Evolutionary conservation across 1,284 basidiomycete genomes (phyloP), one percentile per base, ranked within the genome.

Genomic region (Pseudomicrostroma phylloplanum): DNA sequence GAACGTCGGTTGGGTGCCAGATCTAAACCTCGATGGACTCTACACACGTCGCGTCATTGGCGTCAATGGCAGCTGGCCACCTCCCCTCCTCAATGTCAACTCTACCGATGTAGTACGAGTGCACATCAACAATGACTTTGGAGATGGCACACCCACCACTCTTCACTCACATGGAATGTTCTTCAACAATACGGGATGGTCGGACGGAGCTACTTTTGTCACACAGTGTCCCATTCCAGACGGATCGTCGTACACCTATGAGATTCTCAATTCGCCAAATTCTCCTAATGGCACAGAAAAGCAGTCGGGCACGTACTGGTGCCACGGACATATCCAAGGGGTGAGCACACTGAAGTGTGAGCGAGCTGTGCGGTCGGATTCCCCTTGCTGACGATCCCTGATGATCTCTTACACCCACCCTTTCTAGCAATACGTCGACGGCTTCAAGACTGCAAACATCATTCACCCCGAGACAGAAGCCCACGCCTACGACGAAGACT

Each of bases 171-270:
- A 96, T 81, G 92, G 92, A 68, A 91, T 93, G 88, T 91, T 86
- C 81, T 92, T 94, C 83, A 92, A 92, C 80, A 83, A 84, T 11
- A 85, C 63, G 0, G 85, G 85, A 41, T 93, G 89, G 86, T 88
- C 86, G 82, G 93, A 97, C 79, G 93, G 93, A 46, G 91, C 93
- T 0, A 80, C 85, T 48, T 86, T 84, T 11, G 85, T 92, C 56
- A 86, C 88, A 1, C 91, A 96, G 82, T 96, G 92, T 74, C 89
- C 90, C 42, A 91, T 94, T 40, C 92, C 93, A 0, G 85, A 85
- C 0, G 88, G 88, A 15, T 80, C 84, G 57, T 84, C 85, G 0
- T 87, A 91, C 71, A 86, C 86, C 67, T 96, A 96, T 73, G 81
- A 86, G 53, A 84, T 94, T n/a, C 86, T 88, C n/a, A 85, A 71